phyloP scores from a whole-genome alignment of 176 grass and related monocot species.

The Triticum turgidum region DNA sequence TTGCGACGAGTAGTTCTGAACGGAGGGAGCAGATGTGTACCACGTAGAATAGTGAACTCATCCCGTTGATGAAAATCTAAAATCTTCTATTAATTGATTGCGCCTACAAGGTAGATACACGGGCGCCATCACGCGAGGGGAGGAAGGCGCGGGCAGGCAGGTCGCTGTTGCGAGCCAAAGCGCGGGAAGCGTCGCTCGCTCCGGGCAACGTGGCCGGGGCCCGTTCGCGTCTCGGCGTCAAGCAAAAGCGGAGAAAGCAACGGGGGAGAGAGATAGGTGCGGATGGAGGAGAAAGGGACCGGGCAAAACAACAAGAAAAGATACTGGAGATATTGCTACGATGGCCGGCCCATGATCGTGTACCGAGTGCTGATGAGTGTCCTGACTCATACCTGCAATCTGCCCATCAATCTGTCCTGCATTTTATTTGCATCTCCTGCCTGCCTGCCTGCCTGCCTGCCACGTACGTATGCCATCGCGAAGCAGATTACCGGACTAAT shows the following conservation, averaged over 20 bases:
- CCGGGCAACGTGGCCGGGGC: neutral
- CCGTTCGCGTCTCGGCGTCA: neutral
- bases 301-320: neutral
- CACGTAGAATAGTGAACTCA: neutral
- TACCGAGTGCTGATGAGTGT: neutral
- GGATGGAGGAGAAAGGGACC: neutral
- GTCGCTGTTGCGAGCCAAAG: neutral
- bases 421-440: neutral
- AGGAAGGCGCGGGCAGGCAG: neutral
- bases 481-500: neutral
- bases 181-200: neutral
- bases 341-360: neutral
- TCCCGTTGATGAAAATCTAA: neutral
- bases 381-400: neutral
- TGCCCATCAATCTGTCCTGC: neutral
- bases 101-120: neutral
- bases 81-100: neutral
- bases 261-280: neutral
- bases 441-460: neutral
- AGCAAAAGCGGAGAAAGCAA: constrained; percentile 1
- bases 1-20: no score
- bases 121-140: neutral
- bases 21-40: no score
- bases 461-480: neutral
- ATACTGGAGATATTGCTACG: neutral